Percentiles rank a stretch among this genome's conserved stretches.
phyloP scores from a whole-genome alignment of 108 stramenopile species.

The Schizochytrium sp. region DNA sequence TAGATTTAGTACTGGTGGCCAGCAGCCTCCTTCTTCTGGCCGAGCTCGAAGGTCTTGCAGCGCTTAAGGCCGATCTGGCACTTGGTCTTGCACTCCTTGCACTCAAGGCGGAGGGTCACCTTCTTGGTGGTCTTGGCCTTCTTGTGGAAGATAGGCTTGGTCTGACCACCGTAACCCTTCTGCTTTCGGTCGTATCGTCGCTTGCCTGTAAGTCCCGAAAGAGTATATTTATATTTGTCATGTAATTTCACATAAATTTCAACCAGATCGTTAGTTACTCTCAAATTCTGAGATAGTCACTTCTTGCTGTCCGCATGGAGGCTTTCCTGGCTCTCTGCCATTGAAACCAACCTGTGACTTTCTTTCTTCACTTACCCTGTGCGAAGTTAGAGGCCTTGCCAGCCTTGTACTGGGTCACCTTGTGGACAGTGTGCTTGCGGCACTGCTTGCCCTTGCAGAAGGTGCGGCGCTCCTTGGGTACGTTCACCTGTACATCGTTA shows the following conservation, averaged over 20 bases:
- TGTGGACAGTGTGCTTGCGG: constrained; percentile 97
- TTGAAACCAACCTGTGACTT: background rate
- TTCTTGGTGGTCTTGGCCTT: constrained; percentile 99
- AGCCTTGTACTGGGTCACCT: constrained; percentile 99
- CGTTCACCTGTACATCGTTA: constrained; percentile 83
- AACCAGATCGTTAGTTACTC: background rate
- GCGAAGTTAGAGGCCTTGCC: constrained; percentile 99
- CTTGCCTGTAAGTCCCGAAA: constrained; percentile 76
- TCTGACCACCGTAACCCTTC: constrained; percentile 99
- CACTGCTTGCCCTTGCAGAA: constrained; percentile 97
- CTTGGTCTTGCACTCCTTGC: constrained; percentile 99
- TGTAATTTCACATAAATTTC: background rate
- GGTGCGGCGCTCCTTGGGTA: constrained; percentile 98
- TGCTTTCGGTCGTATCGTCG: constrained; percentile 99
- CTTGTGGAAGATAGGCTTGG: constrained; percentile 99
- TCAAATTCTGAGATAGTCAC: no score
- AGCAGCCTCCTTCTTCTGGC: constrained; percentile 95
- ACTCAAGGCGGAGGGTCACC: constrained; percentile 97
- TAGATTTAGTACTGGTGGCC: constrained; percentile 93
- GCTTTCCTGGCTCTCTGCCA: background rate
- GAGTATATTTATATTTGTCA: background rate
- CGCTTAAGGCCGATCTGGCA: constrained; percentile 97
- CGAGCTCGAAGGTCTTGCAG: constrained; percentile 99
- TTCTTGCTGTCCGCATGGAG: background rate
- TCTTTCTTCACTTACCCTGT: constrained; percentile 80